These are phyloP conservation scores for Serendipita sp. DNA, from an alignment of 768 basidiomycete species.

Conservation along the genomic window DNA sequence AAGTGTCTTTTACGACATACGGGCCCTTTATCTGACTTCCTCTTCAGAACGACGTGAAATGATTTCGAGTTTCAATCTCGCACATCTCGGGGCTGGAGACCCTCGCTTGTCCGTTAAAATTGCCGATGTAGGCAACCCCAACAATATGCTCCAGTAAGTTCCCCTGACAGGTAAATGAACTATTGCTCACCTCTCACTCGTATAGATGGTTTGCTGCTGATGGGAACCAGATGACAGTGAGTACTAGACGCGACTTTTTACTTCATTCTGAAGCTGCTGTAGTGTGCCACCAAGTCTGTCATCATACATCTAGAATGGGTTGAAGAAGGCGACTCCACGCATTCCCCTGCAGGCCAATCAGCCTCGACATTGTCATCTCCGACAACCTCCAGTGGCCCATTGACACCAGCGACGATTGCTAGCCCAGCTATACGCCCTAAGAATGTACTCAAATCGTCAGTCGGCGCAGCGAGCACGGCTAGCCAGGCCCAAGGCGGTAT, in stretches of 20 bases:
- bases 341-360: conserved; percentile 10
- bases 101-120: conserved; percentile 49
- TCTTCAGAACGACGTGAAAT: conserved; percentile 52
- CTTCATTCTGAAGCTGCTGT: background rate
- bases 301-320: conserved; percentile 80
- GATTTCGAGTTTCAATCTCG: conserved; percentile 81
- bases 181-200: conserved; percentile 6
- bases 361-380: background rate
- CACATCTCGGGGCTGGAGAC: conserved; percentile 55
- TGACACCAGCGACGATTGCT: conserved; percentile 2
- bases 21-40: conserved; percentile 16
- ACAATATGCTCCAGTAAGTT: conserved; percentile 72
- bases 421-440: conserved; percentile 6
- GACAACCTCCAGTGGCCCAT: conserved; percentile 11
- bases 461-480: conserved; percentile 7
- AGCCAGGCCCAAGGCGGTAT: background rate
- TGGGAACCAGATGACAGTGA: conserved; percentile 75
- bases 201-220: conserved; percentile 77
- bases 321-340: conserved; percentile 32
- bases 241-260: conserved; percentile 13
- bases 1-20: conserved; percentile 18
- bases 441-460: conserved; percentile 12
- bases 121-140: conserved; percentile 66
- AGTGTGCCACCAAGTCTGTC: conserved; percentile 81
- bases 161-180: background rate